phyloP scores from a whole-genome alignment of 352 stramenopile genomes.

The Pythium phragmiticola region DNA sequence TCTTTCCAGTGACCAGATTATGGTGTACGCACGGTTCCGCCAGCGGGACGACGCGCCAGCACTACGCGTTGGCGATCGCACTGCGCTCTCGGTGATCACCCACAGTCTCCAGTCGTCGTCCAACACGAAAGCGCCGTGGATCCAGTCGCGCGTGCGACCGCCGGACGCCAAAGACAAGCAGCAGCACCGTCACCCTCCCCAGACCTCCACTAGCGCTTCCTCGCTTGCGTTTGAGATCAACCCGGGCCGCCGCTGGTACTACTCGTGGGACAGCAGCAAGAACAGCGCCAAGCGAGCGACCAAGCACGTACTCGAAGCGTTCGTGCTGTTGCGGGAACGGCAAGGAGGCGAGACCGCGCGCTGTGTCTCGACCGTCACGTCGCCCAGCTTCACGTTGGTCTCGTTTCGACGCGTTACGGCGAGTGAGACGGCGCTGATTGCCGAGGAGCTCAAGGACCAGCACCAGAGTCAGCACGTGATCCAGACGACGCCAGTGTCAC shows the following conservation, averaged over 20 bases:
- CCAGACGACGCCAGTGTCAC: background rate
- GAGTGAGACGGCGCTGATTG: constrained; percentile 10
- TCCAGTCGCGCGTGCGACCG: background rate
- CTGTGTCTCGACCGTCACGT: constrained; percentile 5
- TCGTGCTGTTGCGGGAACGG: constrained; percentile 6
- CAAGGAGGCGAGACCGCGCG: background rate
- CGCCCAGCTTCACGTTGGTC: constrained; percentile 15
- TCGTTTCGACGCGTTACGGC: constrained; percentile 18
- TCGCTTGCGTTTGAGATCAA: constrained; percentile 21
- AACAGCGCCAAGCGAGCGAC: constrained; percentile 17
- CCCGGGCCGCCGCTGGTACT: constrained; percentile 17
- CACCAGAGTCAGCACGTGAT: too few species aligned
- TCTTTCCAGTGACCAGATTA: background rate
- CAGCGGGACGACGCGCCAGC: background rate
- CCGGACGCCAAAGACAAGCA: background rate
- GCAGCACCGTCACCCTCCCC: background rate
- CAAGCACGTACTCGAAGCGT: constrained; percentile 23
- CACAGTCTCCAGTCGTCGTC: constrained; percentile 5
- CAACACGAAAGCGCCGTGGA: constrained; percentile 15
- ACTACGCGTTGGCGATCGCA: constrained; percentile 3
- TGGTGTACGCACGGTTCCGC: constrained; percentile 19
- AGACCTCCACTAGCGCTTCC: background rate
- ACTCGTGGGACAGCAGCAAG: constrained; percentile 21
- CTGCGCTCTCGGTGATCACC: constrained; percentile 1
- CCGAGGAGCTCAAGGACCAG: constrained; percentile 12